A percentile compares a stretch with the other conserved stretches of the same genome.
Evolutionary conservation across 1,284 basidiomycete species (phyloP).

Genomic region (Boletellus sp.): DNA sequence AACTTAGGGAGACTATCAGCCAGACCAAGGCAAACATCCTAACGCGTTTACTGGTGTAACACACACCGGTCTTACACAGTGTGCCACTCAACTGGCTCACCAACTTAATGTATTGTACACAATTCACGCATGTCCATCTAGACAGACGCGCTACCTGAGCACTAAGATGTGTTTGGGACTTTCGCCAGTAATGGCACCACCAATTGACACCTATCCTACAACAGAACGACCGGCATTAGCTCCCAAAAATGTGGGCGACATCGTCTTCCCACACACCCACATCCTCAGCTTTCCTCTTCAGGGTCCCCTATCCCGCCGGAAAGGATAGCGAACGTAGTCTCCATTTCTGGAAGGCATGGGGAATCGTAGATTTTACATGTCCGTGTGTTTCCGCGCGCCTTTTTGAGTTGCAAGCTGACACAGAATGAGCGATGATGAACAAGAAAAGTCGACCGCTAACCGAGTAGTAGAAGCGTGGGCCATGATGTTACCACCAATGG

Average conservation of each 20-base stretch:
- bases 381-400: slow-evolving; percentile 89
- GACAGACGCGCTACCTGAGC: not conserved
- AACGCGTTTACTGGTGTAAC: slow-evolving; percentile 76
- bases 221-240: slow-evolving; percentile 1
- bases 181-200: too few relatives aligned
- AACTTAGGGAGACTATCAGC: slow-evolving; percentile 80
- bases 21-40: slow-evolving; percentile 84
- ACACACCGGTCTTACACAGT: not conserved
- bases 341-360: slow-evolving; percentile 95
- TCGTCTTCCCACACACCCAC: not conserved
- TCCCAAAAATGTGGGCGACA: not conserved
- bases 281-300: slow-evolving; percentile 67
- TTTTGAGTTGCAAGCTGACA: slow-evolving; percentile 82
- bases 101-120: slow-evolving; percentile 8
- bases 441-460: slow-evolving; percentile 35
- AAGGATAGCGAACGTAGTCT: slow-evolving; percentile 93
- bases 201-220: not conserved
- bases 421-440: slow-evolving; percentile 10
- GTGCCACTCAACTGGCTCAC: slow-evolving; percentile 34
- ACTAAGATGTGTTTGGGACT: not conserved
- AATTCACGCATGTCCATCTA: slow-evolving; percentile 6
- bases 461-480: slow-evolving; percentile 94
- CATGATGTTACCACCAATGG: slow-evolving; percentile 95
- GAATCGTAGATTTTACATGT: slow-evolving; percentile 98
- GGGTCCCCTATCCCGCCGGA: slow-evolving; percentile 87